Conservation (phyloP, 768 basidiomycete genomes). For the Neoboletus brunneissimus region DNA sequence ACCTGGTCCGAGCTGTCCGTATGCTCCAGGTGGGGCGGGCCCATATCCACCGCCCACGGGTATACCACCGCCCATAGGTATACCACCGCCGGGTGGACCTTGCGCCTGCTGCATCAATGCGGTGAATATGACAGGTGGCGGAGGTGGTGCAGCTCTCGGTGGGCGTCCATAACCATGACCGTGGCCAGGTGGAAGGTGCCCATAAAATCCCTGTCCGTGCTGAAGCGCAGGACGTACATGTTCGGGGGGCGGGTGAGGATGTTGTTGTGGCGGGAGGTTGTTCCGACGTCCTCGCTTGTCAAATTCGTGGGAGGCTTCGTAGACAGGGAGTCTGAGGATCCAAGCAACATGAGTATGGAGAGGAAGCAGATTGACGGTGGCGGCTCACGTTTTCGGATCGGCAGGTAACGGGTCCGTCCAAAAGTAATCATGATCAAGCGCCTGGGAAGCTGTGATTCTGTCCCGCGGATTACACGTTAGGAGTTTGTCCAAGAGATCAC, state of each 20-base stretch:
- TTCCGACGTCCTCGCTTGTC: constrained; percentile 67
- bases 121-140: constrained; percentile 27
- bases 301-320: constrained; percentile 83
- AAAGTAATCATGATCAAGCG: constrained; percentile 92
- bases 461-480: constrained; percentile 80
- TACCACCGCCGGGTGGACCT: constrained; percentile 7
- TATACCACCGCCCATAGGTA: constrained; percentile 6
- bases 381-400: constrained; percentile 71
- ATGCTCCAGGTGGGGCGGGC: constrained; percentile 10
- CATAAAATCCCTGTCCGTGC: constrained; percentile 27
- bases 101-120: constrained; percentile 31
- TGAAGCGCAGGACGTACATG: constrained; percentile 35
- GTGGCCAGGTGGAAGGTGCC: constrained; percentile 33
- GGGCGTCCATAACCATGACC: constrained; percentile 30
- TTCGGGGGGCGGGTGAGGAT: constrained; percentile 29
- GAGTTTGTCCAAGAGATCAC: constrained; percentile 79
- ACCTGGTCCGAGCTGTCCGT: constrained; percentile 12
- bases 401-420: constrained; percentile 89
- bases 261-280: constrained; percentile 29
- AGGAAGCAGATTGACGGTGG: not conserved
- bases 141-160: constrained; percentile 27
- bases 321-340: constrained; percentile 57
- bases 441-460: constrained; percentile 80
- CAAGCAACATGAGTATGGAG: not conserved
- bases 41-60: constrained; percentile 15